Conservation (phyloP, 148 eudicot genomes). For the Arbutus unedo region DNA sequence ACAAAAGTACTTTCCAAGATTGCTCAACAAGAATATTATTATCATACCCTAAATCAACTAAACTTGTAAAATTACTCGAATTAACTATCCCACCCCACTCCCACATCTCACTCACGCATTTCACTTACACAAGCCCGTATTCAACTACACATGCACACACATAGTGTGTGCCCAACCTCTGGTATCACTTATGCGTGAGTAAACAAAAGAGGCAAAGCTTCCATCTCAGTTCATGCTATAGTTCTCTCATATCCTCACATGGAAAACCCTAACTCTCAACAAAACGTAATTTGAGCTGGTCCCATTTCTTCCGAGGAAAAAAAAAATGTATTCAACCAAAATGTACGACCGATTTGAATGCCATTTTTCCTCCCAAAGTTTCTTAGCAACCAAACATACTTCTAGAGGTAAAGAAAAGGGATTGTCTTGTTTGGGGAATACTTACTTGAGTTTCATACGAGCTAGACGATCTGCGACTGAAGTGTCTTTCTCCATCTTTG, state of each 20-base stretch:
- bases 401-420: not conserved
- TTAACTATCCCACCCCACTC: too few species aligned
- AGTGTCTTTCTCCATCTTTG: slow-evolving; percentile 85
- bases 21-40: too few species aligned
- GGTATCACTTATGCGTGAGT: not conserved
- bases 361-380: not conserved
- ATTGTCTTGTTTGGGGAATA: not conserved
- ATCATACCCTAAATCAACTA: too few species aligned
- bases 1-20: too few species aligned
- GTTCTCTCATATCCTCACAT: not conserved
- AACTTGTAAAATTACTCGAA: too few species aligned
- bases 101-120: too few species aligned
- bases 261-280: not conserved
- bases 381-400: not conserved
- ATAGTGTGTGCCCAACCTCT: too few species aligned
- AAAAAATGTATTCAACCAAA: too few species aligned
- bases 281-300: not conserved
- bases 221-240: not conserved
- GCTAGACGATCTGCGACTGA: slow-evolving; percentile 92
- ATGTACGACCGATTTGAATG: not conserved
- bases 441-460: slow-evolving; percentile 87
- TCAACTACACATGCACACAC: too few species aligned
- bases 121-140: too few species aligned
- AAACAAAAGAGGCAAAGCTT: not conserved
- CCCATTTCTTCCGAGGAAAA: not conserved